Evolutionary conservation across 2,329 filamentous ascomycete species (phyloP).

Genomic region (Microcyclospora tardicrescens): DNA sequence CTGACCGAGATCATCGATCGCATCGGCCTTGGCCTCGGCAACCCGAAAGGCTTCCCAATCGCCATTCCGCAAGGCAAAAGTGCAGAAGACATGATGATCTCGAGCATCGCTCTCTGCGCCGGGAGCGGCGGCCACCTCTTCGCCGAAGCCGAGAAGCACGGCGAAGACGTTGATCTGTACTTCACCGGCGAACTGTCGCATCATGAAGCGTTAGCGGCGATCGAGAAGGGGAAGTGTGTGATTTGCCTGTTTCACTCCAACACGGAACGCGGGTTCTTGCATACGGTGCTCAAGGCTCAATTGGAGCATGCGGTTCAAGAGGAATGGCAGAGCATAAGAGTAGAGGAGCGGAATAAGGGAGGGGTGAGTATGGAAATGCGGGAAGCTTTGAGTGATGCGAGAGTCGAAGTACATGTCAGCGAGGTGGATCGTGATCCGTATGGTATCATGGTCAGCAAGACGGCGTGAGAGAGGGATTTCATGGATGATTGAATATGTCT

Average conservation of each 20-base stretch:
- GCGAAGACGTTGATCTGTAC: conserved; percentile 55
- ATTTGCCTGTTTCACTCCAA: conserved; percentile 87
- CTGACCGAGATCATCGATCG: conserved; percentile 48
- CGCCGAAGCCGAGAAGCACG: conserved; percentile 37
- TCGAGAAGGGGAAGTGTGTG: conserved; percentile 70
- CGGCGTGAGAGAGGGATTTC: conserved; percentile 5
- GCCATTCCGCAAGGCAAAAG: conserved; percentile 48
- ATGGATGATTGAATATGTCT: too few species aligned
- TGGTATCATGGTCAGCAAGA: conserved; percentile 48
- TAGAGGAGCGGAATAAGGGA: neutral
- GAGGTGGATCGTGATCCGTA: conserved; percentile 78
- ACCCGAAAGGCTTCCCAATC: conserved; percentile 51
- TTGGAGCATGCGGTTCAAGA: conserved; percentile 47
- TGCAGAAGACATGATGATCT: conserved; percentile 44
- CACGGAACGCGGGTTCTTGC: conserved; percentile 74
- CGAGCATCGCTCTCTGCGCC: conserved; percentile 72
- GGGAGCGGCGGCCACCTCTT: conserved; percentile 75
- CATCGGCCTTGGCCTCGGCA: conserved; percentile 50
- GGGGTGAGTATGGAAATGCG: conserved; percentile 13
- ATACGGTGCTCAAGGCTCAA: conserved; percentile 53
- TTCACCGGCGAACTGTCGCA: conserved; percentile 92
- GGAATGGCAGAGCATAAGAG: conserved; percentile 19
- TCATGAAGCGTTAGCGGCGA: conserved; percentile 77
- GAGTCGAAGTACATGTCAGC: conserved; percentile 59
- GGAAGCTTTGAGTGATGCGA: conserved; percentile 39